Base-by-base conservation (phyloP, 306 rosid genomes). In the Rosa lucieae region DNA sequence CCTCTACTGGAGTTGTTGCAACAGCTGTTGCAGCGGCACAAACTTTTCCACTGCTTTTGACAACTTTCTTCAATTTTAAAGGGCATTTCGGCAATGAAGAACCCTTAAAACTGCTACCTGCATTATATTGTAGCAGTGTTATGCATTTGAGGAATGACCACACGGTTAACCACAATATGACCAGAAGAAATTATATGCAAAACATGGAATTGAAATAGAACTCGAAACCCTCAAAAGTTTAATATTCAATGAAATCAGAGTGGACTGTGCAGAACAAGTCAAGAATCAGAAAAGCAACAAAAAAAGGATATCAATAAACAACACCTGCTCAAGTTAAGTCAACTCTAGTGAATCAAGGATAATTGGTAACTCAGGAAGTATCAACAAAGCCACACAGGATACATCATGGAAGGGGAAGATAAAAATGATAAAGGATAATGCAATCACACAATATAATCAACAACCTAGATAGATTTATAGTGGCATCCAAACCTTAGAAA, bases 91-190 rank as follows among this genome's bases (percentile, higher is more conserved):
- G 83, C 68, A 86, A 39, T 21, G 92, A 79, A 47, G 79, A 87
- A 67, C 92, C 91, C 46, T 70, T 51, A 78, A 94, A 88, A 68
- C 69, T 86, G 79, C 82, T 84, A 70, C 83, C 97, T 87, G 92
- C 86, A 86, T 78, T 32, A 83, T 17, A 81, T 80, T 72, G 66
- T n/a, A 49, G 10, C 17, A n/a, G 48, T 68, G 56, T 75, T n/a
- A 37, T 62, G 55, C 37, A 74, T 53, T 47, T 43, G 39, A 68
- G 70, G 26, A 53, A 66, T 37, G 5, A 62, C 21, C 70, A 66
- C 18, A 15, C 21, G 11, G 12, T 35, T 66, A 66, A 13, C 37
- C 47, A 40, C 14, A 4, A 32, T 40, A 14, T 77, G 74, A 39
- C 15, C 52, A 39, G 14, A 55, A 20, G 44, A 73, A 17, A 55